Percentiles rank a stretch among this genome's conserved stretches.
These are phyloP conservation scores for Sporothrix curviconia DNA, from an alignment of 2,329 filamentous ascomycete genomes.

Conservation along the genomic window DNA sequence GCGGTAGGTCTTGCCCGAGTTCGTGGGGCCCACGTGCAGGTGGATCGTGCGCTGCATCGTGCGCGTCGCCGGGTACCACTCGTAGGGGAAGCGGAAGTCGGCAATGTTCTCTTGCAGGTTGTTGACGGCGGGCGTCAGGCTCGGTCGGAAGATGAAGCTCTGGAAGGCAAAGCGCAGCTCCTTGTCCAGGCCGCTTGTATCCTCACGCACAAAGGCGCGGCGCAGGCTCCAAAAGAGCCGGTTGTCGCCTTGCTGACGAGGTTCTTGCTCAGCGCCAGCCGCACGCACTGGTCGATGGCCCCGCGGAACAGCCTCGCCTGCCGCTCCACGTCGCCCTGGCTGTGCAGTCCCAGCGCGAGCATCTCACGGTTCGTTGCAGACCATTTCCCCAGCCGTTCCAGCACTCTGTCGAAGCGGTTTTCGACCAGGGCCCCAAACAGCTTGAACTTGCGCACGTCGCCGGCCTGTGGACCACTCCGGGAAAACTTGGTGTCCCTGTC, in stretches of 20 bases:
- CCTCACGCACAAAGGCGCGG: conserved; percentile 50
- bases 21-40: conserved; percentile 92
- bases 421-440: conserved; percentile 25
- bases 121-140: conserved; percentile 50
- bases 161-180: conserved; percentile 65
- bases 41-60: conserved; percentile 76
- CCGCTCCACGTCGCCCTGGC: conserved; percentile 36
- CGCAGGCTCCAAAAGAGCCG: conserved; percentile 53
- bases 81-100: conserved; percentile 81
- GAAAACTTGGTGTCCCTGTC: too few species aligned
- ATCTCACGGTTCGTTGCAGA: conserved; percentile 24
- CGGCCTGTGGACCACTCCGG: not conserved
- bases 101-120: conserved; percentile 56
- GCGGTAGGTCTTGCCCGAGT: conserved; percentile 96
- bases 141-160: conserved; percentile 52
- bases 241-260: conserved; percentile 37
- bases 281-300: conserved; percentile 39
- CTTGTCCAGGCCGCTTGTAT: conserved; percentile 43
- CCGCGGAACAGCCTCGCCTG: conserved; percentile 41
- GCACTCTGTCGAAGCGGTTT: conserved; percentile 31
- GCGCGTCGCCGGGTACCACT: conserved; percentile 87
- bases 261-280: conserved; percentile 34
- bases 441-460: conserved; percentile 20
- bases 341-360: conserved; percentile 30
- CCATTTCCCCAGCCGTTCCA: conserved; percentile 27